These are phyloP conservation scores for Oryza longistaminata DNA, from an alignment of 176 grass and related monocot genomes.

Conservation along the genomic window DNA sequence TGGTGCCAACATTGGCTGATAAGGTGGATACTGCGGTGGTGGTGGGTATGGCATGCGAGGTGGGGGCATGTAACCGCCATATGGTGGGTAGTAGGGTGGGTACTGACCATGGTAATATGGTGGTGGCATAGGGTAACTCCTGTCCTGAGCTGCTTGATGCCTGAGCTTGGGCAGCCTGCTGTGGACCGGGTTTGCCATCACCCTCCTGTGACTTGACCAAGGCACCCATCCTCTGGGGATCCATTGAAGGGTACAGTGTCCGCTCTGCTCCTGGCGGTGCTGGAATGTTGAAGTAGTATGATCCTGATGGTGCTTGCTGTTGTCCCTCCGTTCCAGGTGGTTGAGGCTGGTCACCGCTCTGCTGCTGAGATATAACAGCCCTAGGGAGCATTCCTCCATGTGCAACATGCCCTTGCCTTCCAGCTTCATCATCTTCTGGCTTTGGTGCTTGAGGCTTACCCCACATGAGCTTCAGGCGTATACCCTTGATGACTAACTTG, in stretches of 20 bases:
- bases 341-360: conserved; percentile 61
- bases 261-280: conserved; percentile 52
- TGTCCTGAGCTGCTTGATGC: conserved; percentile 56
- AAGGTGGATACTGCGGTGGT: conserved; percentile 66
- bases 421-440: conserved; percentile 60
- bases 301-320: conserved; percentile 41
- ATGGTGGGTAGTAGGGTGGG: conserved; percentile 62
- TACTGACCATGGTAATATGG: conserved; percentile 74
- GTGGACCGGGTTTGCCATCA: conserved; percentile 39
- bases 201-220: conserved; percentile 59
- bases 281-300: conserved; percentile 91
- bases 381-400: conserved; percentile 89
- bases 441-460: conserved; percentile 81
- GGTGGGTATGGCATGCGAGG: conserved; percentile 67
- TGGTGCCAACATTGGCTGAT: conserved; percentile 50
- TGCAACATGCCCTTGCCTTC: conserved; percentile 60
- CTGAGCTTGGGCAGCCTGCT: conserved; percentile 50
- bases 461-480: conserved; percentile 98
- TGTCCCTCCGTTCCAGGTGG: conserved; percentile 59
- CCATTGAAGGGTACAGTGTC: conserved; percentile 85
- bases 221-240: conserved; percentile 96
- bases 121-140: conserved; percentile 43
- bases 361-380: conserved; percentile 92
- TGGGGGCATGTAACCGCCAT: conserved; percentile 59
- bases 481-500: conserved; percentile 90